phyloP scores from a whole-genome alignment of 495 filamentous ascomycete species.

The Tuber magnatum region DNA sequence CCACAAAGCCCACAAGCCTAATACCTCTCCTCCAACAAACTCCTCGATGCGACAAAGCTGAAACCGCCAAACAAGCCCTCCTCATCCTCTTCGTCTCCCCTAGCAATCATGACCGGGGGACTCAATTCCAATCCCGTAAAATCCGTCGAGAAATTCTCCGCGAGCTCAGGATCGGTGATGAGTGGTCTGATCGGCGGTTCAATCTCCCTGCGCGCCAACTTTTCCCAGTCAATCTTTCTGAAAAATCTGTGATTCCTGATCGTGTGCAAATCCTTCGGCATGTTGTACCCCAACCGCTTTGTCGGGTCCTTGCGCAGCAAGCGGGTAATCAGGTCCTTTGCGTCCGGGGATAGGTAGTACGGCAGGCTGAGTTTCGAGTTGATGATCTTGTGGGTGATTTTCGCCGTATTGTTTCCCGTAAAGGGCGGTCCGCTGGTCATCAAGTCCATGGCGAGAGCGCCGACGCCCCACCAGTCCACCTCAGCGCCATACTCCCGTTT shows the following conservation, averaged over 20 bases:
- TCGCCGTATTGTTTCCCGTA: constrained; percentile 77
- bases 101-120: constrained; percentile 50
- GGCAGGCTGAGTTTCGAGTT: constrained; percentile 80
- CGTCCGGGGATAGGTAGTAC: constrained; percentile 79
- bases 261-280: constrained; percentile 73
- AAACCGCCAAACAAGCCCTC: constrained; percentile 87
- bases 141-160: constrained; percentile 85
- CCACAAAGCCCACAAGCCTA: constrained; percentile 14
- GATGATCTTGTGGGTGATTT: constrained; percentile 87
- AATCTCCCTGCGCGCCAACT: constrained; percentile 67
- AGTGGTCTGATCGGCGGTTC: constrained; percentile 81
- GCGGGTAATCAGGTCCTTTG: constrained; percentile 84
- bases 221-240: constrained; percentile 87
- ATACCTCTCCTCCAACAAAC: constrained; percentile 60
- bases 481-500: constrained; percentile 74
- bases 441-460: constrained; percentile 82
- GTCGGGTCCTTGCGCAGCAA: constrained; percentile 83
- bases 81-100: constrained; percentile 44
- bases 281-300: constrained; percentile 78
- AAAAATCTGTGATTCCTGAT: constrained; percentile 97
- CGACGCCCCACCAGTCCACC: constrained; percentile 98
- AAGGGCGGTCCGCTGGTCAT: constrained; percentile 88
- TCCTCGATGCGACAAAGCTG: constrained; percentile 85
- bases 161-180: constrained; percentile 87
- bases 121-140: constrained; percentile 82